A percentile compares a stretch with the other conserved stretches of the same genome.
Conservation (phyloP, 805 yeast genomes). For the Candida koratica region DNA sequence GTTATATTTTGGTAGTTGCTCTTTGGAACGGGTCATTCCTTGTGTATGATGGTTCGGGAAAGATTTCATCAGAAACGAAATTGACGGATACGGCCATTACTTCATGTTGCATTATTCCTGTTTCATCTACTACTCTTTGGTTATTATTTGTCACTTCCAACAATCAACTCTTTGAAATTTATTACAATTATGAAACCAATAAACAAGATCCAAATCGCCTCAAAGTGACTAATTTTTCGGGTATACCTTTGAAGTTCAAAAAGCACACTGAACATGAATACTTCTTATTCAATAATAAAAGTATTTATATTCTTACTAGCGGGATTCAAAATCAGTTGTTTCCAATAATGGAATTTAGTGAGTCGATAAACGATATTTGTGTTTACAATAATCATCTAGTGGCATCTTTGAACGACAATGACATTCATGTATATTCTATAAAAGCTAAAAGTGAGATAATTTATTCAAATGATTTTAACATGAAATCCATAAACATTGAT, state of each 20-base stretch:
- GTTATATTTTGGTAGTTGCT: conserved; percentile 11
- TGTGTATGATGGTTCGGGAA: conserved; percentile 6
- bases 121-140: conserved; percentile 9
- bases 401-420: conserved; percentile 8
- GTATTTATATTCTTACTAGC: conserved; percentile 11
- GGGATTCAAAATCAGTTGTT: conserved; percentile 13
- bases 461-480: conserved; percentile 17
- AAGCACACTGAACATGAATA: conserved; percentile 7
- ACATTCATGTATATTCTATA: conserved; percentile 9
- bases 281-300: conserved; percentile 14
- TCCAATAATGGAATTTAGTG: conserved; percentile 2
- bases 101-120: conserved; percentile 13
- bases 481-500: conserved; percentile 16
- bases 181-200: conserved; percentile 8
- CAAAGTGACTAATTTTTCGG: conserved; percentile 8
- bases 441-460: conserved; percentile 9
- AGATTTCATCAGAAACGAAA: conserved; percentile 1
- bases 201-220: conserved; percentile 5
- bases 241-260: conserved; percentile 16
- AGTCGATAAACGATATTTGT: conserved; percentile 14
- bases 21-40: conserved; percentile 18
- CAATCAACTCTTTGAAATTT: conserved; percentile 15
- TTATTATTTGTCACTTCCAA: conserved; percentile 16
- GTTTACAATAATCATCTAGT: conserved; percentile 7
- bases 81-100: conserved; percentile 10